Evolutionary conservation across 169 alveolate genomes (phyloP).

Genomic region (Babesia ovis): DNA sequence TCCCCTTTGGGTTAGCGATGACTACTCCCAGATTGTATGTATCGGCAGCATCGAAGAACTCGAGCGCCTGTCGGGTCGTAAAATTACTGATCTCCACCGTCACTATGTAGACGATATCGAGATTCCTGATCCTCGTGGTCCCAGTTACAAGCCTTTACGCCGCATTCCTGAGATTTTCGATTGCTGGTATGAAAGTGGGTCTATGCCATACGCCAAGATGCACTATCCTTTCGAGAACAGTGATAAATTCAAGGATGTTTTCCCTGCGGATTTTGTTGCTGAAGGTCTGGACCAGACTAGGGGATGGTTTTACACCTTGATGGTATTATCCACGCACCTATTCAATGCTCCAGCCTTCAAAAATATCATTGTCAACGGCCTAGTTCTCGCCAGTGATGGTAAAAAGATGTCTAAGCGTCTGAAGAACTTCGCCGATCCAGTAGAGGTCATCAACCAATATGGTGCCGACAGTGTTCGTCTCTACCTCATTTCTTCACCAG

Average conservation of each 20-base stretch:
- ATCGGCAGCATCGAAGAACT: slow-evolving; percentile 77
- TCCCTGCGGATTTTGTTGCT: slow-evolving; percentile 99
- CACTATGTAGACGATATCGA: slow-evolving; percentile 95
- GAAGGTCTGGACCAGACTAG: slow-evolving; percentile 99
- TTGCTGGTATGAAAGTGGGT: slow-evolving; percentile 99
- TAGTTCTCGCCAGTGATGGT: slow-evolving; percentile 96
- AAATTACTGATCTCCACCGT: slow-evolving; percentile 95
- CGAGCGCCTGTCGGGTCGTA: slow-evolving; percentile 53
- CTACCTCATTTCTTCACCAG: slow-evolving; percentile 94
- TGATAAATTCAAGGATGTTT: slow-evolving; percentile 86
- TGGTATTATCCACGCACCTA: slow-evolving; percentile 91
- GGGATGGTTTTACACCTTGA: slow-evolving; percentile 96
- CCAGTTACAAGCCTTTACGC: slow-evolving; percentile 85
- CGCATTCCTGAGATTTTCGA: slow-evolving; percentile 94
- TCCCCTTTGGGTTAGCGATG: slow-evolving; percentile 97
- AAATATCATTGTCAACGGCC: slow-evolving; percentile 94
- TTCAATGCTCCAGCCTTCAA: slow-evolving; percentile 91
- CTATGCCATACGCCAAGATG: slow-evolving; percentile 97
- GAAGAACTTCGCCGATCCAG: slow-evolving; percentile 96
- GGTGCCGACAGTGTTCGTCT: slow-evolving; percentile 96
- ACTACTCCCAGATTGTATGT: slow-evolving; percentile 91
- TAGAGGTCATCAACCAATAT: slow-evolving; percentile 81
- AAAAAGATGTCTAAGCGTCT: slow-evolving; percentile 97
- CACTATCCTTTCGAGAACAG: slow-evolving; percentile 96
- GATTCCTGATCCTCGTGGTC: slow-evolving; percentile 95